A percentile compares a stretch with the other conserved stretches of the same genome.
Evolutionary conservation across 805 yeast species (phyloP).

Genomic region (Saccharomycopsis amapae): DNA sequence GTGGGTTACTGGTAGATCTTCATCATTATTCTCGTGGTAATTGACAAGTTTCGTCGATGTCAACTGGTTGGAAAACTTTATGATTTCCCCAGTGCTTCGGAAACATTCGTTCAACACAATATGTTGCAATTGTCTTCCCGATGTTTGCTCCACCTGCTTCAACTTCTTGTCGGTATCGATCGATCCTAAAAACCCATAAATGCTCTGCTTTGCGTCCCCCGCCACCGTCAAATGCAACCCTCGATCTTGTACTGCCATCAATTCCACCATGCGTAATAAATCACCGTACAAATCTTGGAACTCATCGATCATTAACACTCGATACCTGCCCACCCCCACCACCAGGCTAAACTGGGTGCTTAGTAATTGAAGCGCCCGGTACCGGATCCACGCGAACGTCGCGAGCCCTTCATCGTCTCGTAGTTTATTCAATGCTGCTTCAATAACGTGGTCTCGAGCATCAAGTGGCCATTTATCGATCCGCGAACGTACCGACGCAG

Average conservation of each 20-base stretch:
- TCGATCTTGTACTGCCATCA: conserved; percentile 24
- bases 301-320: conserved; percentile 57
- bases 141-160: conserved; percentile 21
- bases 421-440: too few relatives aligned
- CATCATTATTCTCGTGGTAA: not conserved
- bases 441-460: too few relatives aligned
- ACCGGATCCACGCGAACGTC: too few relatives aligned
- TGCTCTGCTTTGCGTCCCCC: conserved; percentile 67
- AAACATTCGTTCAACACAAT: conserved; percentile 43
- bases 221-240: conserved; percentile 54
- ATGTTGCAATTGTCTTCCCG: conserved; percentile 25
- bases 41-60: not conserved
- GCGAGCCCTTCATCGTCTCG: too few relatives aligned
- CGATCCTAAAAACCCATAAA: conserved; percentile 60
- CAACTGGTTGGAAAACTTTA: conserved; percentile 34
- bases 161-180: conserved; percentile 25
- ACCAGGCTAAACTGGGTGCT: too few relatives aligned
- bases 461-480: too few relatives aligned
- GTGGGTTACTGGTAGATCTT: conserved; percentile 3
- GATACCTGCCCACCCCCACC: too few relatives aligned
- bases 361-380: too few relatives aligned
- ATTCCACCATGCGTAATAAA: conserved; percentile 39
- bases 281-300: conserved; percentile 61
- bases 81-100: conserved; percentile 53
- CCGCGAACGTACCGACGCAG: too few relatives aligned